Evolutionary conservation across 2,329 filamentous ascomycete species (phyloP), one percentile per base, ranked within the genome.

Genomic region (Seiridium unicorne): DNA sequence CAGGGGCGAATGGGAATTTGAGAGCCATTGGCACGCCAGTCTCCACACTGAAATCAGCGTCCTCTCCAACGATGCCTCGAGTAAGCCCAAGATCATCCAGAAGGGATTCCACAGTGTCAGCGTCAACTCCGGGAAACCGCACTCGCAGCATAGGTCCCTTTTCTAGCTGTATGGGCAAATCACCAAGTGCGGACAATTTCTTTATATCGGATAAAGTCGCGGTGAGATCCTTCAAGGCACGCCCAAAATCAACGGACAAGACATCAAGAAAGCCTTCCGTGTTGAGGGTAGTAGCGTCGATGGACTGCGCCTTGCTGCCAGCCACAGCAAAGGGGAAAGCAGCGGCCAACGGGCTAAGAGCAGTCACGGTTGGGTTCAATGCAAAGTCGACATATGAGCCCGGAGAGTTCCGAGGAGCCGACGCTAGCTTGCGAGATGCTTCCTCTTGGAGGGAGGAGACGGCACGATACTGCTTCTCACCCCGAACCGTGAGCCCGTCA

Each of bases 331-430:
- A 76, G 26, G 85, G 78, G 60, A 89, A 76, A 9, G 78, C 80
- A 8, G 82, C 81, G 59, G 82, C 82, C 47, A 96, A 79, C 8
- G 90, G 88, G 66, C 89, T 90, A 60, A 99, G 84, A 36, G 94
- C 92, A 38, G 94, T 98, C 71, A 98, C 87, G 61, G 91, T 96
- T 3, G 95, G 95, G 75, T 87, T 92, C 68, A 98, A 80, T 68
- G 88, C 83, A 79, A 98, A 99, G 76, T 96, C 93, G 71, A 99
- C 83, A 74, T 86, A 94, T 1, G 93, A 91, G 34, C 95, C 95
- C 3, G 92, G 87, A 3, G 78, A 63, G 75, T 69, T 75, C 72
- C 78, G 82, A 56, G 84, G 79, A 6, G 86, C 77, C 48, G 80
- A 81, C 40, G 84, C 82, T 77, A 95, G 83, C 73, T 86, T 90